These are phyloP conservation scores for Seminavis robusta DNA, from an alignment of 108 stramenopile genomes.

Conservation along the genomic window DNA sequence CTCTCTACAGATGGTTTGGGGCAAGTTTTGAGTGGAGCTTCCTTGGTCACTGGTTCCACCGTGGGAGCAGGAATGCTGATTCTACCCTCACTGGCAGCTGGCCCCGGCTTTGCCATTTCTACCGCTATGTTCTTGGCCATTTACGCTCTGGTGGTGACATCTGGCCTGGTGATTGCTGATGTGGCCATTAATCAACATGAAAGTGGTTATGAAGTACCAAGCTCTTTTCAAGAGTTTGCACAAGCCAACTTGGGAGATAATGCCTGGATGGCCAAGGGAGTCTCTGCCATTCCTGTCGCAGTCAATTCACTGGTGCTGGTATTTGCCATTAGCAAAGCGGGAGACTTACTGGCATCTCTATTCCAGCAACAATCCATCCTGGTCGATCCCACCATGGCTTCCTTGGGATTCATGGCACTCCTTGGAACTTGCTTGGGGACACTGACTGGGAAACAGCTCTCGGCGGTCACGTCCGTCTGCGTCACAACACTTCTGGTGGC, in stretches of 20 bases:
- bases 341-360: conserved; percentile 20
- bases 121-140: conserved; percentile 41
- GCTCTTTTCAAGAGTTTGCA: conserved; percentile 67
- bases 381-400: too few species aligned
- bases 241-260: conserved; percentile 32
- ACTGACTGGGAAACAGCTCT: conserved; percentile 30
- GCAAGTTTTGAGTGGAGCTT: conserved; percentile 41
- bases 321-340: conserved; percentile 43
- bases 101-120: conserved; percentile 45
- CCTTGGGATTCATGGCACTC: conserved; percentile 6
- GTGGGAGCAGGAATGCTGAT: conserved; percentile 64
- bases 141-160: conserved; percentile 51
- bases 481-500: conserved; percentile 47
- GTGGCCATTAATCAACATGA: conserved; percentile 68
- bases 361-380: too few species aligned
- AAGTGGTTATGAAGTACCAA: conserved; percentile 35
- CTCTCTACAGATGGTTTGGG: too few species aligned
- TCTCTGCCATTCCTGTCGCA: conserved; percentile 39
- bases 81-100: conserved; percentile 46
- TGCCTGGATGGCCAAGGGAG: conserved; percentile 17
- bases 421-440: conserved; percentile 29
- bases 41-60: conserved; percentile 63
- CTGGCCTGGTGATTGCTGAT: conserved; percentile 58
- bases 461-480: conserved; percentile 38
- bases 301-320: conserved; percentile 54